Percentiles rank a stretch among this genome's conserved stretches.
phyloP scores from a whole-genome alignment of 148 eudicot genomes.

The Agrostemma githago region DNA sequence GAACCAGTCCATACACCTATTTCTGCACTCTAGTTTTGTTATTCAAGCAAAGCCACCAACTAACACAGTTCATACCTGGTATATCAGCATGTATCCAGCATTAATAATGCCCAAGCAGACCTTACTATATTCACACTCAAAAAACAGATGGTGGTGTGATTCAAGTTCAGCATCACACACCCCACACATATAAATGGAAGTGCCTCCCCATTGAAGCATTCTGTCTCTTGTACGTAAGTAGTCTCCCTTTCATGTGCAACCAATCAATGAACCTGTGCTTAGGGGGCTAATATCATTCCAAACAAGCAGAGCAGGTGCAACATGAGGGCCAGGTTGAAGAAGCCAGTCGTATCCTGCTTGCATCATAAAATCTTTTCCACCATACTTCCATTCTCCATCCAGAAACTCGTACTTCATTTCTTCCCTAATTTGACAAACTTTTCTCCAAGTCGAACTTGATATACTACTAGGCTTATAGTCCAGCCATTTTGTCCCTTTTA shows the following conservation, averaged over 20 bases:
- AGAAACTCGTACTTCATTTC: neutral
- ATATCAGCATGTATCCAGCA: too few relatives aligned
- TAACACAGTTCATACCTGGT: too few relatives aligned
- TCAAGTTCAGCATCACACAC: neutral
- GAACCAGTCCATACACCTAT: too few relatives aligned
- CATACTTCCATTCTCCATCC: neutral
- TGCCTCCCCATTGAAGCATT: neutral
- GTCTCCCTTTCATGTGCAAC: neutral
- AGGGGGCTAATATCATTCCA: neutral
- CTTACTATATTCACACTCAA: neutral
- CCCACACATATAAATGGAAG: too few relatives aligned
- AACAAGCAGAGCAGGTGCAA: neutral
- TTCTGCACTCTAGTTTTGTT: too few relatives aligned
- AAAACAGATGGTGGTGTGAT: neutral
- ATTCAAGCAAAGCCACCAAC: too few relatives aligned
- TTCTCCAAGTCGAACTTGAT: neutral
- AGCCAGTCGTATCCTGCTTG: neutral
- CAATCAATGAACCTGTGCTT: neutral
- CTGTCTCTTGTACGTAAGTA: neutral
- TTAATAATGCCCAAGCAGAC: neutral
- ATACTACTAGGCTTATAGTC: neutral
- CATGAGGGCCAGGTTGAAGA: neutral
- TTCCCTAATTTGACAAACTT: neutral
- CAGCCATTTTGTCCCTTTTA: neutral
- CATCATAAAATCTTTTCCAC: neutral